These are phyloP conservation scores for Pseudocercospora vitis DNA, from an alignment of 2,329 filamentous ascomycete species.

Conservation along the genomic window DNA sequence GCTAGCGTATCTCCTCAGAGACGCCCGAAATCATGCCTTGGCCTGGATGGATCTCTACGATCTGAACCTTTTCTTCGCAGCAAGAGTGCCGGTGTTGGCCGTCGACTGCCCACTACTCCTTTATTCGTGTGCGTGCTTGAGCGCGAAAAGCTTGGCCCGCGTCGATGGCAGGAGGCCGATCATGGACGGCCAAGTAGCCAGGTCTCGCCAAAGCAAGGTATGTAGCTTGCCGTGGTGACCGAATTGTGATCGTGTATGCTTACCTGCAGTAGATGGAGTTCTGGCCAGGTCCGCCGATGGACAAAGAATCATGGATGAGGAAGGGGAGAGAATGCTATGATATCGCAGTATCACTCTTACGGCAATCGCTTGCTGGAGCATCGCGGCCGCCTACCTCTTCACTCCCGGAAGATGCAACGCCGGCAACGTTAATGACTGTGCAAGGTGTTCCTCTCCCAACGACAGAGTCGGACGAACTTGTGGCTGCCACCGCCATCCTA, in stretches of 20 bases:
- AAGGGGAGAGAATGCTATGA: slow-evolving; percentile 63
- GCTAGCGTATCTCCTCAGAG: slow-evolving; percentile 59
- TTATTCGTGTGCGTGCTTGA: slow-evolving; percentile 60
- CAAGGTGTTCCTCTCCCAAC: slow-evolving; percentile 34
- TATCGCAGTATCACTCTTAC: slow-evolving; percentile 38
- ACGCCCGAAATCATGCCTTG: slow-evolving; percentile 16
- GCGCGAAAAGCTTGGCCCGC: slow-evolving; percentile 60
- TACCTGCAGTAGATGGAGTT: slow-evolving; percentile 45
- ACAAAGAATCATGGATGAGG: slow-evolving; percentile 53
- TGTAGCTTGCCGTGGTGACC: slow-evolving; percentile 20
- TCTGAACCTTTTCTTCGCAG: slow-evolving; percentile 60
- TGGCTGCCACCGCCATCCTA: slow-evolving; percentile 65
- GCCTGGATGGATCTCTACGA: slow-evolving; percentile 56
- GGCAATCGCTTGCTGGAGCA: slow-evolving; percentile 36
- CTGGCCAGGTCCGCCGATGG: slow-evolving; percentile 44
- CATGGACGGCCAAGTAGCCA: slow-evolving; percentile 46
- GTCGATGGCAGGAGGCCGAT: slow-evolving; percentile 54
- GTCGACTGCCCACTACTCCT: slow-evolving; percentile 50
- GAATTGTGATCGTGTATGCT: slow-evolving; percentile 15
- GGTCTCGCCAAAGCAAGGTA: slow-evolving; percentile 17
- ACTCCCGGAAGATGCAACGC: slow-evolving; percentile 30
- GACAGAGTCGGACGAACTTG: slow-evolving; percentile 58
- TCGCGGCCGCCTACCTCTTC: slow-evolving; percentile 29
- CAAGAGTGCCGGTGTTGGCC: slow-evolving; percentile 59
- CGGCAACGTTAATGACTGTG: slow-evolving; percentile 22